Base-by-base conservation (phyloP, 257 asterid genomes). In the Primulina huaijiensis region DNA sequence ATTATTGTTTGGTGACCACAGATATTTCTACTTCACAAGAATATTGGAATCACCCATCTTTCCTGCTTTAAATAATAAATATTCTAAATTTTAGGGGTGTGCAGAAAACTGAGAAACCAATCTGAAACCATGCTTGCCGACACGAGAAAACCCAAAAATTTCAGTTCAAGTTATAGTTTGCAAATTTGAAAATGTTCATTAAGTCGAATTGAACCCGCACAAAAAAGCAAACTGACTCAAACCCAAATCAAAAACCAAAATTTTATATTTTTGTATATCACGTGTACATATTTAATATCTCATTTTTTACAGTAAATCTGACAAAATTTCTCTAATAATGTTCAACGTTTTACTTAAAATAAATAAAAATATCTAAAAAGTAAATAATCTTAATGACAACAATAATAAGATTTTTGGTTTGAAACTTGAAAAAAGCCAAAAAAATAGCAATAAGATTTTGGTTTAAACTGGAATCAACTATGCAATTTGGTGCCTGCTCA, bases 11-110 rank as follows among this genome's bases (percentile, higher is more conserved):
- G n/a, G 33, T 62, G 33, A 38, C 38, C 12, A 29, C 37, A 7
- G 56, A 61, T 31, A 71, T 8, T 46, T 64, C 65, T 34, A 67
- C 23, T 33, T 29, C 46, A 57, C 62, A 60, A 19, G 17, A 72
- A 62, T 55, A 27, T 40, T 33, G 63, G 70, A 72, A 65, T 82
- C 85, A 88, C 56, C 88, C 87, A 30, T 88, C 89, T 71, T 85
- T 88, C 88, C 95, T 88, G 87, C 68, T 64, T 25, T 71, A 72
- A 46, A 29, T 23, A 60, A 7, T 27, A 67, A 27, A 30, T 23
- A 31, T 16, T 43, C 53, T 61, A 59, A 21, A 31, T 37, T 57
- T 12, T 43, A 43, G 53, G 53, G n/a, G n/a, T 12, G 6, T 12
- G 12, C 53, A 11, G 53, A 43, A 12, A 38, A 10, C 43, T 2